Conservation (phyloP, 176 grass and related monocot genomes). For the Avena eriantha region DNA sequence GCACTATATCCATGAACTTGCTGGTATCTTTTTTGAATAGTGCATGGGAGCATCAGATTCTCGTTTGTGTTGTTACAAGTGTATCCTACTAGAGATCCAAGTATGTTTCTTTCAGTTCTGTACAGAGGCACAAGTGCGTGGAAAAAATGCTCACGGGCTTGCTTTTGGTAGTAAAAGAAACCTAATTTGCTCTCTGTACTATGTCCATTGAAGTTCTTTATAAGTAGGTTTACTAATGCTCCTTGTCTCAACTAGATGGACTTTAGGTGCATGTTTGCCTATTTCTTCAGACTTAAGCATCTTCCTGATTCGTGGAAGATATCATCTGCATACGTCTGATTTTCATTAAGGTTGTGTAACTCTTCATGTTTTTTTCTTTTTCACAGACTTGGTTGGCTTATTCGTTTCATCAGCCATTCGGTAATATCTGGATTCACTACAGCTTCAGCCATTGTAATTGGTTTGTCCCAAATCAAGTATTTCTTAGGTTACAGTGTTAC, state of each 20-base stretch:
- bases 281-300: not conserved
- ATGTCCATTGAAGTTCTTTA: not conserved
- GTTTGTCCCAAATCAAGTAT: slow-evolving; percentile 93
- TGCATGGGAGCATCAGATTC: slow-evolving; percentile 5
- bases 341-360: not conserved
- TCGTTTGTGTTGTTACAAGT: not conserved
- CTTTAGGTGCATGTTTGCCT: not conserved
- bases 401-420: slow-evolving; percentile 95
- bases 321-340: slow-evolving; percentile 3
- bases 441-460: slow-evolving; percentile 95
- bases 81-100: slow-evolving; percentile 4
- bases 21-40: not conserved
- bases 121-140: not conserved
- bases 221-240: slow-evolving; percentile 10
- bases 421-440: slow-evolving; percentile 98
- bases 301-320: not conserved
- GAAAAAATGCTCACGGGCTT: not conserved
- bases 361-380: slow-evolving; percentile 37
- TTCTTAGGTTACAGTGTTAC: slow-evolving; percentile 84
- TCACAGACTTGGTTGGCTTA: slow-evolving; percentile 88
- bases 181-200: not conserved
- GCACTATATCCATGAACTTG: slow-evolving; percentile 29
- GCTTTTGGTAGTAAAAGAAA: slow-evolving; percentile 23
- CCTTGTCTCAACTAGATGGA: slow-evolving; percentile 9
- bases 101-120: slow-evolving; percentile 2